Evolutionary conservation across 2,329 filamentous ascomycete genomes (phyloP).

Genomic region (Xylariaceae sp.): DNA sequence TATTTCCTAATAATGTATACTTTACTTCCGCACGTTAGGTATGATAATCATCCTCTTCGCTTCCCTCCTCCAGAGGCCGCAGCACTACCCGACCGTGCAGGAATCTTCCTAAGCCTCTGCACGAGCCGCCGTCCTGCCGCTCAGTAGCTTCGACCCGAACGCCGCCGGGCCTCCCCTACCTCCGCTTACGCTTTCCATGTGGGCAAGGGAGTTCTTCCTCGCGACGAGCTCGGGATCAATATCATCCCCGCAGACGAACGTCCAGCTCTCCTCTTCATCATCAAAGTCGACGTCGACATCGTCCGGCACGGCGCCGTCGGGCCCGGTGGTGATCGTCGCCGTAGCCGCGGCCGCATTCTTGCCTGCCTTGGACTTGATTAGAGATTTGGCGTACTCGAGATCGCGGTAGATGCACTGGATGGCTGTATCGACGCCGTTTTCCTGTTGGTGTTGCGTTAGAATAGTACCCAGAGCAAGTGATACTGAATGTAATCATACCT

Average conservation of each 20-base stretch:
- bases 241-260: conserved; percentile 68
- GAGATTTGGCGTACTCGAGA: conserved; percentile 84
- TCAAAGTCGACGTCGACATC: conserved; percentile 54
- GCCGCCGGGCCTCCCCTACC: conserved; percentile 3
- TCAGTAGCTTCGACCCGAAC: conserved; percentile 22
- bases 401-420: conserved; percentile 95
- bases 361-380: conserved; percentile 69
- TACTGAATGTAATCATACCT: conserved; percentile 56
- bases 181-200: conserved; percentile 25
- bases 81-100: conserved; percentile 31
- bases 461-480: conserved; percentile 26
- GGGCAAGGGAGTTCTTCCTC: conserved; percentile 35
- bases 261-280: conserved; percentile 81
- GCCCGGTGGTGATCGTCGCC: conserved; percentile 38
- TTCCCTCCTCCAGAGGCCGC: conserved; percentile 13
- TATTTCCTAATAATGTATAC: too few relatives aligned
- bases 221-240: conserved; percentile 35
- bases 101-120: conserved; percentile 29
- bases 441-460: conserved; percentile 52
- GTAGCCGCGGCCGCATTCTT: conserved; percentile 49
- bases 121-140: conserved; percentile 7
- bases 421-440: conserved; percentile 86
- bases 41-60: not conserved
- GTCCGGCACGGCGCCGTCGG: conserved; percentile 39
- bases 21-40: too few relatives aligned